Base-by-base conservation (phyloP, 441 rosid genomes). In the Lepidium campestre region DNA sequence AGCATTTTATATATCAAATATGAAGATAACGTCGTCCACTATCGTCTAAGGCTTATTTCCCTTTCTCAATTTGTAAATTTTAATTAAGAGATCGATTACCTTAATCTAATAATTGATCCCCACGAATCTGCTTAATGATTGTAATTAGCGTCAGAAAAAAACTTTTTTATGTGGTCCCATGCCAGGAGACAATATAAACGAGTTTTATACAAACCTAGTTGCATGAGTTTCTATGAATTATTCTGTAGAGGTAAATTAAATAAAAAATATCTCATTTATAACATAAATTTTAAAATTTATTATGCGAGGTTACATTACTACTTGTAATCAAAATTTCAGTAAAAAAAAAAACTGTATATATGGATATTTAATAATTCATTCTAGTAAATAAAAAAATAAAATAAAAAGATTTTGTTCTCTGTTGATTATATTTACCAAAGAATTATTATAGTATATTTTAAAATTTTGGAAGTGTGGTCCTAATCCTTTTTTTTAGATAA, bases 81-180 rank as follows among this genome's bases (percentile, higher is more conserved):
- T 20, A 27, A 67, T 29, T 29, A 29, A 29, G 32, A 29, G 32
- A 29, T 29, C 8, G 53, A 22, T 20, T 67, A 45, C 63, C 32
- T 54, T 61, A 73, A 54, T 67, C 29, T 52, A 73, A 67, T 60
- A 61, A 53, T 67, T 47, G 42, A 65, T 41, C 48, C 59, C 54
- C 25, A 40, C 46, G 55, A 40, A 22, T 57, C 57, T 34, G 67
- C 18, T 65, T 65, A 58, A 65, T 72, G 71, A 72, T 72, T 72
- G 76, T 58, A 58, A 72, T 72, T 58, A 50, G 75, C 70, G 60
- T 71, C 75, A 64, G 60, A 64, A 29, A 64, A 64, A 29, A 64
- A 48, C 32, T 13, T 40, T 23, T 27, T 29, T 12, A 40, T 31
- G 65, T 71, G 70, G 75, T 48, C 76, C 70, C 65, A 19, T 31